These are phyloP conservation scores for Gossypium herbaceum DNA, from an alignment of 345 rosid species.

Conservation along the genomic window DNA sequence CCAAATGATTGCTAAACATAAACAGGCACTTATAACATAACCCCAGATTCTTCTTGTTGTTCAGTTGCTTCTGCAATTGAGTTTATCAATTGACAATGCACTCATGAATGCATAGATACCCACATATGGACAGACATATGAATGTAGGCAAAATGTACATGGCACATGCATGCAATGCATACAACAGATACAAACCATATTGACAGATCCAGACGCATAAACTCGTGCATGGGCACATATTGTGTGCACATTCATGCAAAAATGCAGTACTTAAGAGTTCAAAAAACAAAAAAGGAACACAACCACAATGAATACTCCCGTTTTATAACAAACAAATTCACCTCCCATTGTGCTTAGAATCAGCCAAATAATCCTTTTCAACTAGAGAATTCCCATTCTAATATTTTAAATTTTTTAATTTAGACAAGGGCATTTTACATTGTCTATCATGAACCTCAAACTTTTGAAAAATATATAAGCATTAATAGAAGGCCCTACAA, in stretches of 20 bases:
- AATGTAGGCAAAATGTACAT: neutral
- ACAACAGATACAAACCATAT: neutral
- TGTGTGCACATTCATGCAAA: neutral
- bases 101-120: neutral
- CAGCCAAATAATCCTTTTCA: neutral
- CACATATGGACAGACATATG: neutral
- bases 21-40: neutral
- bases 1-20: neutral
- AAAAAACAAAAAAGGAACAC: neutral
- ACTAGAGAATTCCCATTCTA: neutral
- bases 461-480: neutral
- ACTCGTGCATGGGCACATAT: neutral
- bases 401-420: neutral
- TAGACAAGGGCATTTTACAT: neutral
- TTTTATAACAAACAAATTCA: neutral
- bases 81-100: neutral
- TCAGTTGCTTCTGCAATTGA: neutral
- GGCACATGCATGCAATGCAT: neutral
- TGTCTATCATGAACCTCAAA: neutral
- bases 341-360: neutral
- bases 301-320: neutral
- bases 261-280: neutral
- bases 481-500: neutral
- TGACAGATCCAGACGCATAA: neutral
- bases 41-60: neutral